These are phyloP conservation scores for Chloranthus sessilifolius DNA, from an alignment of 164 flowering plant genomes.

Conservation along the genomic window DNA sequence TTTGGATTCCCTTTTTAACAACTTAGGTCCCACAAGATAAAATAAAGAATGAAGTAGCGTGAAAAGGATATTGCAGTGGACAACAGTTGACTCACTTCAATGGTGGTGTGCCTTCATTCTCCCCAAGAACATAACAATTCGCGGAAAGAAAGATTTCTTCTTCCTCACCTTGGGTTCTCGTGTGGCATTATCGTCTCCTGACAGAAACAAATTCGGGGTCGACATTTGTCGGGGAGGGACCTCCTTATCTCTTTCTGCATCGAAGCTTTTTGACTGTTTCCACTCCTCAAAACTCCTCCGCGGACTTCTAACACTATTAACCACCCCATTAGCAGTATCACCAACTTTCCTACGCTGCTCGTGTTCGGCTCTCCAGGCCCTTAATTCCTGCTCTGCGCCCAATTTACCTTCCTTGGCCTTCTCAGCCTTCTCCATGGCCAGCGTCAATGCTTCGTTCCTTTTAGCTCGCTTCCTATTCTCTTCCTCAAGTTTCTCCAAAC, in stretches of 20 bases:
- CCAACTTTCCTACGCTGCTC: constrained; percentile 64
- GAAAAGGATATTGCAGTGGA: no score
- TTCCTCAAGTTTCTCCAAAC: constrained; percentile 58
- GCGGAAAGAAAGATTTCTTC: constrained; percentile 68
- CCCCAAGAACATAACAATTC: constrained; percentile 61
- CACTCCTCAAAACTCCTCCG: constrained; percentile 37
- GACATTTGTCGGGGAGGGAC: constrained; percentile 15
- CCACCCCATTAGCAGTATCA: constrained; percentile 32
- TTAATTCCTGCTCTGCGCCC: constrained; percentile 81
- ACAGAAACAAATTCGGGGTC: constrained; percentile 21
- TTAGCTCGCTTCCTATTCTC: constrained; percentile 40
- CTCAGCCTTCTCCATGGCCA: constrained; percentile 68
- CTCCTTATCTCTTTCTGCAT: constrained; percentile 9
- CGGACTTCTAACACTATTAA: constrained; percentile 30
- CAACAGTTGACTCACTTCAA: constrained; percentile 4
- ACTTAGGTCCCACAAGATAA: no score
- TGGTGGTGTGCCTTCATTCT: constrained; percentile 42
- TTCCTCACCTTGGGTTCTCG: constrained; percentile 48
- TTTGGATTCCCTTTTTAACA: no score
- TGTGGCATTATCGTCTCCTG: constrained; percentile 23
- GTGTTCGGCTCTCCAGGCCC: constrained; percentile 86
- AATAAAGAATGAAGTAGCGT: no score
- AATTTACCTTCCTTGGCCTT: constrained; percentile 79
- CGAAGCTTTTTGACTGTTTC: constrained; percentile 28
- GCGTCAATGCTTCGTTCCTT: constrained; percentile 43